phyloP scores from a whole-genome alignment of 1,284 basidiomycete species.

The Pyrrhoderma noxium region DNA sequence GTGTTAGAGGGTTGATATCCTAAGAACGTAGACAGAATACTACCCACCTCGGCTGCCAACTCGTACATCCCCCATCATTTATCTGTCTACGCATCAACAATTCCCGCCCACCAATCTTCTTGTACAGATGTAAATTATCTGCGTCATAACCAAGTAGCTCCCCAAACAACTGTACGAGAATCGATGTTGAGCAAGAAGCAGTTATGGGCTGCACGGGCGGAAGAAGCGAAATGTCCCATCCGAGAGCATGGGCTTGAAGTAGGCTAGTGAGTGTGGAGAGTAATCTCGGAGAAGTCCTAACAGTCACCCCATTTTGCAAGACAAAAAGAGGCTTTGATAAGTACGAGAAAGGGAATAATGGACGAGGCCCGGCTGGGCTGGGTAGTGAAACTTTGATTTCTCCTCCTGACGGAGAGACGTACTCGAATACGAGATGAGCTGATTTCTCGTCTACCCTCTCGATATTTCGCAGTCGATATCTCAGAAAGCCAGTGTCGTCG shows the following conservation, averaged over 20 bases:
- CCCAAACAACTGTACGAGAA: slow-evolving; percentile 41
- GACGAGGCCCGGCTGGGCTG: slow-evolving; percentile 43
- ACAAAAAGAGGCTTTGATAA: neutral
- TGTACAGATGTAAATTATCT: slow-evolving; percentile 57
- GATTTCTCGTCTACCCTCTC: slow-evolving; percentile 33
- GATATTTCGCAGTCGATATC: slow-evolving; percentile 40
- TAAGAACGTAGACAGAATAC: neutral
- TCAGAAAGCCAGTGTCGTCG: slow-evolving; percentile 43
- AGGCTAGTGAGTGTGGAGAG: slow-evolving; percentile 40
- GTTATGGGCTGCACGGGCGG: slow-evolving; percentile 42
- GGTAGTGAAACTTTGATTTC: slow-evolving; percentile 4
- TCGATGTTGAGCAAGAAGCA: slow-evolving; percentile 44
- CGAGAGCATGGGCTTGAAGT: slow-evolving; percentile 44
- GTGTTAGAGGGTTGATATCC: neutral
- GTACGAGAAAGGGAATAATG: slow-evolving; percentile 33
- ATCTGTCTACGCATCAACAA: slow-evolving; percentile 53
- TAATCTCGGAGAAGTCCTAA: slow-evolving; percentile 36
- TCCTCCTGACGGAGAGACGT: neutral
- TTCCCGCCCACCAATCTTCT: slow-evolving; percentile 60
- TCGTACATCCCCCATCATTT: slow-evolving; percentile 46
- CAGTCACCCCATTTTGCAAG: slow-evolving; percentile 22
- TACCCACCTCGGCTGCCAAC: slow-evolving; percentile 53
- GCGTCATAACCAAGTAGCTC: slow-evolving; percentile 51
- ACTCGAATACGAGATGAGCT: slow-evolving; percentile 38
- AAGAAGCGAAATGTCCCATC: slow-evolving; percentile 47